Evolutionary conservation across 805 yeast genomes (phyloP).

Genomic region (Pichia nanzhaoensis): DNA sequence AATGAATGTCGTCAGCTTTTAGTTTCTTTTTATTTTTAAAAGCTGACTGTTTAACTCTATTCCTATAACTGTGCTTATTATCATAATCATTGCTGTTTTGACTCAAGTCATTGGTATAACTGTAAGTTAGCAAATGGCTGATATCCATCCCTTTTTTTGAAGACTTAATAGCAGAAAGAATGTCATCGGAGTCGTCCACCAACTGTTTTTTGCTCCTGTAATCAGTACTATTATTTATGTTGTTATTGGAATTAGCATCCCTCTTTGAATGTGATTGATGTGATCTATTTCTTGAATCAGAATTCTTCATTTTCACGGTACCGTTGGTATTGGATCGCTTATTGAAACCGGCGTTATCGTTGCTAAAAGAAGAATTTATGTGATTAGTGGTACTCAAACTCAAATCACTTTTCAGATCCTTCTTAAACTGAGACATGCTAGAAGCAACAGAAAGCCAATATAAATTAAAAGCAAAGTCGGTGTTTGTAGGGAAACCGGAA

Average conservation of each 20-base stretch:
- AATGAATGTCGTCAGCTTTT: conserved; percentile 28
- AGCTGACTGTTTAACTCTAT: conserved; percentile 14
- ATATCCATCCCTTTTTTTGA: conserved; percentile 34
- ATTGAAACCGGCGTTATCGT: background rate
- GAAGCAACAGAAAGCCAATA: background rate
- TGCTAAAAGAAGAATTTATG: background rate
- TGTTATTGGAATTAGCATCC: background rate
- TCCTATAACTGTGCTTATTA: conserved; percentile 6
- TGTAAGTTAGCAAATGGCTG: conserved; percentile 60
- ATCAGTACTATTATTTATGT: background rate
- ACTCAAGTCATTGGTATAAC: conserved; percentile 31
- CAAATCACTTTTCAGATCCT: conserved; percentile 2
- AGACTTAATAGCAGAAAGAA: conserved; percentile 16
- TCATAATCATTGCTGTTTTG: conserved; percentile 5
- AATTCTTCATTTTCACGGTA: conserved; percentile 1
- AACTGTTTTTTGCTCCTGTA: conserved; percentile 4
- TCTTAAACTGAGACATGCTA: conserved; percentile 4
- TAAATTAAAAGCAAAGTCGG: background rate
- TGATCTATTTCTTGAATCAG: conserved; percentile 10
- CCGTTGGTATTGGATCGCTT: background rate
- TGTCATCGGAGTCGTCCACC: conserved; percentile 13
- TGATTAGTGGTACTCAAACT: background rate
- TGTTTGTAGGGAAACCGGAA: too few relatives aligned
- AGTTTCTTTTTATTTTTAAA: conserved; percentile 14
- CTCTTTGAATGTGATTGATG: conserved; percentile 2